phyloP scores from a whole-genome alignment of 2,329 filamentous ascomycete genomes.

The Nemania sp. region DNA sequence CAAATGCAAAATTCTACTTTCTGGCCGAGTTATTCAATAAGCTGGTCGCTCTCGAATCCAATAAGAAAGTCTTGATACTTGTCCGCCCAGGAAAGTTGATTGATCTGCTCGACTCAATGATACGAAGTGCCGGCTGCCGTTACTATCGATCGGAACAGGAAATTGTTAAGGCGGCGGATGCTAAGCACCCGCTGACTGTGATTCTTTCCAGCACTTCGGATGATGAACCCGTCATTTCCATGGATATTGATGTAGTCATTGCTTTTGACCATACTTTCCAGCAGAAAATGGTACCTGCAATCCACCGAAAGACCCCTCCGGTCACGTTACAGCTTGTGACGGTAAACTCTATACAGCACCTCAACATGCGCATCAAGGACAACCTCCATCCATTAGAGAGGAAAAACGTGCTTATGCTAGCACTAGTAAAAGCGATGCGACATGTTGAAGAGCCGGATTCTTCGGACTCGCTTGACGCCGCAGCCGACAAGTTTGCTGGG shows the following conservation, averaged over 20 bases:
- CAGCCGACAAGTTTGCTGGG: constrained; percentile 52
- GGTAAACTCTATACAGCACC: constrained; percentile 59
- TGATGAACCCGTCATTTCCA: constrained; percentile 42
- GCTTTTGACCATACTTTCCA: constrained; percentile 57
- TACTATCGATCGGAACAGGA: constrained; percentile 38
- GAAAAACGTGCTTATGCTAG: constrained; percentile 48
- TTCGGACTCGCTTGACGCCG: constrained; percentile 49
- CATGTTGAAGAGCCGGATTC: constrained; percentile 46
- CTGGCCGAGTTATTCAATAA: constrained; percentile 56
- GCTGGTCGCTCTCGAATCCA: constrained; percentile 43
- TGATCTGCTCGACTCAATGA: constrained; percentile 55
- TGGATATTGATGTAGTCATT: constrained; percentile 54
- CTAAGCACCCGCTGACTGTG: constrained; percentile 40
- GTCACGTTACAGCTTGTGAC: constrained; percentile 54
- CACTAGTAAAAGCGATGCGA: constrained; percentile 38
- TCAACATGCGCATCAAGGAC: constrained; percentile 51
- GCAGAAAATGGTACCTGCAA: constrained; percentile 37
- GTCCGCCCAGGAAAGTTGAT: constrained; percentile 54
- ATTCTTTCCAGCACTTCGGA: constrained; percentile 48
- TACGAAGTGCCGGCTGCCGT: constrained; percentile 44
- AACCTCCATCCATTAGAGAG: constrained; percentile 48
- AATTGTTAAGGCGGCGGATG: constrained; percentile 18
- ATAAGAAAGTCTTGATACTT: constrained; percentile 57
- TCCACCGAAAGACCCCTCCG: constrained; percentile 39
- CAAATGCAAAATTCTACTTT: constrained; percentile 65